A percentile compares a stretch with the other conserved stretches of the same genome.
These are phyloP conservation scores for Ampelocalamus luodianensis DNA, from an alignment of 176 grass and related monocot species.

Conservation along the genomic window DNA sequence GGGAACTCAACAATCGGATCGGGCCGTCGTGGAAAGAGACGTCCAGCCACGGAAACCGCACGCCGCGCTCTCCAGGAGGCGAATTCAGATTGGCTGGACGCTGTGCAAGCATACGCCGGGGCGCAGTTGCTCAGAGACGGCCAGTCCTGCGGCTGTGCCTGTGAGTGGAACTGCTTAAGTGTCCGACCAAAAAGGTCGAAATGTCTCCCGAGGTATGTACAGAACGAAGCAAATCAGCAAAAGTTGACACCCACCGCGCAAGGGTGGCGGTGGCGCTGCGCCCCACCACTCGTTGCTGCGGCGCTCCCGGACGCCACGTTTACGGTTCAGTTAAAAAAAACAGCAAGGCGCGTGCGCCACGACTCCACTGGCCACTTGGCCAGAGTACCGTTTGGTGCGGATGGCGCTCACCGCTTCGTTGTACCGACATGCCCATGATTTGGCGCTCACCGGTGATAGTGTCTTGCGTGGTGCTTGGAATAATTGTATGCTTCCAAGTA, in stretches of 20 bases:
- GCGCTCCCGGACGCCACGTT: conserved; percentile 3
- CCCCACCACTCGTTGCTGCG: too few species aligned
- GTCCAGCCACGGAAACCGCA: neutral
- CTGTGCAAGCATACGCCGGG: too few species aligned
- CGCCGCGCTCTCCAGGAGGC: neutral
- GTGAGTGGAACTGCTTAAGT: neutral
- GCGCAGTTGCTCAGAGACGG: too few species aligned
- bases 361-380: neutral
- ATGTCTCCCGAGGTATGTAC: neutral
- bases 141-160: neutral
- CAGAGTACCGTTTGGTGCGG: neutral
- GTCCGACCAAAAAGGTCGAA: neutral
- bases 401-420: neutral
- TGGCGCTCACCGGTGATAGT: too few species aligned
- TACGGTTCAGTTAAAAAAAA: conserved; percentile 5
- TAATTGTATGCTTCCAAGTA: too few species aligned
- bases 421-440: neutral
- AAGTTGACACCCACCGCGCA: neutral
- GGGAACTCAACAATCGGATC: neutral
- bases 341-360: neutral
- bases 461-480: too few species aligned
- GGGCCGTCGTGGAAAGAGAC: neutral
- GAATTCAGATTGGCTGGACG: neutral
- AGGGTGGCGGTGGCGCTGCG: too few species aligned
- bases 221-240: neutral